Base-by-base conservation (phyloP, 2,329 filamentous ascomycete species). In the Hypoxylon sp. region DNA sequence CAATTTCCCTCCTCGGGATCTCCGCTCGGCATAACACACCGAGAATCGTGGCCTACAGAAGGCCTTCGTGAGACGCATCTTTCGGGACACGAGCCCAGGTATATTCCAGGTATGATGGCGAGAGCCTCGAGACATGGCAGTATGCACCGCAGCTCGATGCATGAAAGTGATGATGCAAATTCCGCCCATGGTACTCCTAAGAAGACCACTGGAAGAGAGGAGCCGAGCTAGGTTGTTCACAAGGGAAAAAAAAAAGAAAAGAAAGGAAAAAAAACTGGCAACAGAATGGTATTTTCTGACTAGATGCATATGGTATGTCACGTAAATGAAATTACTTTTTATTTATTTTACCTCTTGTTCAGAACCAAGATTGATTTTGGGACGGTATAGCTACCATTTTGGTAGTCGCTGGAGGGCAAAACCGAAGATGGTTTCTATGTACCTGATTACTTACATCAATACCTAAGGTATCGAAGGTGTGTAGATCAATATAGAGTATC, bases 51-150 rank as follows among this genome's bases (percentile, higher is more conserved):
- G 78, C 70, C 80, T 13, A 73, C 80, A 6, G 80, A 84, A 58
- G 74, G 78, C 31, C 76, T 80, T 72, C 77, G 80, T 51, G 82
- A 86, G 66, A 72, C 81, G 60, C 84, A 87, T 71, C 76, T 88
- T 10, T 86, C 84, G 11, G 88, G 85, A 3, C 85, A 82, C 53
- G 91, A 93, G 77, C 92, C 91, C 10, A 86, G 85, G 69, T 88
- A 93, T 69, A 92, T 93, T 71, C 92, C 92, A 0, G 92, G 92
- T 0, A 86, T 94, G 33, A 85, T 94, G 48, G 83, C 84, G 14
- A 80, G 85, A 60, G 83, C 83, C 75, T 81, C 81, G 52, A 80
- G 84, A 56, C 83, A 78, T 55, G 82, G 80, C 47, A 86, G 85
- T 58, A 76, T 77, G 65, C 76, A 80, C 42, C 78, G 80, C 61